Evolutionary conservation across 1,284 basidiomycete genomes (phyloP).

Genomic region (Ceratobasidium sp.): DNA sequence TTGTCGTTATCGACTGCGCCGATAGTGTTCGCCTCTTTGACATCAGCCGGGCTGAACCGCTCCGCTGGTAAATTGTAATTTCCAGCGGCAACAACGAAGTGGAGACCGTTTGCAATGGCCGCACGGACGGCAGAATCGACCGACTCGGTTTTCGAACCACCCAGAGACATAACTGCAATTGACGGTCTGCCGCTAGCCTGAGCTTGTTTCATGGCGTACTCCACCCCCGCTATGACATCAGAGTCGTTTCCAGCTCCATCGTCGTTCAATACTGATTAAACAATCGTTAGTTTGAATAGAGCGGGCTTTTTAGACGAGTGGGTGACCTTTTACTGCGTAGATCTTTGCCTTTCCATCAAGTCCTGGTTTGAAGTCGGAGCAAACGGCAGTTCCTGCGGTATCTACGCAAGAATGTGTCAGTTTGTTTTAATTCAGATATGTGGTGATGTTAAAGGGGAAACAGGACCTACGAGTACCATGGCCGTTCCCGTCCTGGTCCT

Average conservation of each 20-base stretch:
- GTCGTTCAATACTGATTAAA: constrained; percentile 75
- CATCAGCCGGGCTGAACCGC: constrained; percentile 62
- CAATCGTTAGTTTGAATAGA: not conserved
- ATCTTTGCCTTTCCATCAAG: constrained; percentile 95
- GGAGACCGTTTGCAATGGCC: constrained; percentile 81
- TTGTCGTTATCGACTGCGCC: constrained; percentile 86
- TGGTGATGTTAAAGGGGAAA: not conserved
- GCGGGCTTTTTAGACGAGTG: too few relatives aligned
- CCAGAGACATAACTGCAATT: constrained; percentile 48
- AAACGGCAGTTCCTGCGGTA: constrained; percentile 60
- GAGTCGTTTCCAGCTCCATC: constrained; percentile 95
- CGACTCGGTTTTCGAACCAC: constrained; percentile 37
- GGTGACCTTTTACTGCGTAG: constrained; percentile 95
- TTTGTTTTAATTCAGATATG: not conserved
- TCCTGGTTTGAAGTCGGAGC: constrained; percentile 83
- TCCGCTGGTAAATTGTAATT: constrained; percentile 66
- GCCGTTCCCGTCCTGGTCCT: constrained; percentile 12
- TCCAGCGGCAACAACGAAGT: constrained; percentile 96
- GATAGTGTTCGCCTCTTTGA: constrained; percentile 85
- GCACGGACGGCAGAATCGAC: constrained; percentile 46
- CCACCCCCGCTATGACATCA: constrained; percentile 88
- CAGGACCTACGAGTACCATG: constrained; percentile 9
- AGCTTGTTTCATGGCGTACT: constrained; percentile 80
- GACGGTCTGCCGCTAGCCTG: constrained; percentile 21
- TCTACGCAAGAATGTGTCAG: too few relatives aligned